Percentiles rank a stretch among this genome's conserved stretches.
These are phyloP conservation scores for Tylopilus plumbeoviolaceoides DNA, from an alignment of 768 basidiomycete genomes.

Conservation along the genomic window DNA sequence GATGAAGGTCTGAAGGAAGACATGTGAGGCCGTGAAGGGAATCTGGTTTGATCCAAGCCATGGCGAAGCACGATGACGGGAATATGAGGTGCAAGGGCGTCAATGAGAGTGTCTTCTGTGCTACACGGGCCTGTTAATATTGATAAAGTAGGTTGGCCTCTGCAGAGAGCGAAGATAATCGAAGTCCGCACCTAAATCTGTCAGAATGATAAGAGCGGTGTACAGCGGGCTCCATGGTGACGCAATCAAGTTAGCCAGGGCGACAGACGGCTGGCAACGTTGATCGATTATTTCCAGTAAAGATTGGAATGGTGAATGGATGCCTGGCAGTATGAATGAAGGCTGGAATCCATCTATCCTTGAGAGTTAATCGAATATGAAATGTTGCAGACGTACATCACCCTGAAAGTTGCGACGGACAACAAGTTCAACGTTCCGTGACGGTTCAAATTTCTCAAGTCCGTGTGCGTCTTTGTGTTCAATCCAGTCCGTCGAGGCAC, in stretches of 20 bases:
- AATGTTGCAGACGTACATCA: constrained; percentile 40
- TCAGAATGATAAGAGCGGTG: constrained; percentile 55
- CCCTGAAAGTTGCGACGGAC: constrained; percentile 41
- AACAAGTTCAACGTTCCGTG: constrained; percentile 60
- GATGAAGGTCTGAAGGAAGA: constrained; percentile 57
- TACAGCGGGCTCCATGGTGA: constrained; percentile 56
- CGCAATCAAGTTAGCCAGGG: constrained; percentile 51
- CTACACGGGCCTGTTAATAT: constrained; percentile 24
- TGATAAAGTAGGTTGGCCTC: constrained; percentile 1
- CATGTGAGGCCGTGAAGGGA: constrained; percentile 34
- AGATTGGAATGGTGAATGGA: constrained; percentile 55
- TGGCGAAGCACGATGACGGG: constrained; percentile 55
- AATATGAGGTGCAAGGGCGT: constrained; percentile 47
- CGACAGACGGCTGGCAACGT: constrained; percentile 45
- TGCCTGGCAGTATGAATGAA: constrained; percentile 36
- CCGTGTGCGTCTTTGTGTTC: constrained; percentile 64
- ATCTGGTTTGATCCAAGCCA: constrained; percentile 30
- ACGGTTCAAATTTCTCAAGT: constrained; percentile 61
- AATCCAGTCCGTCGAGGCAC: constrained; percentile 69
- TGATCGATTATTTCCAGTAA: constrained; percentile 53
- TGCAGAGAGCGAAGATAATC: constrained; percentile 3
- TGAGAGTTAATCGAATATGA: constrained; percentile 3
- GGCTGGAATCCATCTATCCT: constrained; percentile 18
- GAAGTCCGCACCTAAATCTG: constrained; percentile 41
- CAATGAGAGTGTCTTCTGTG: constrained; percentile 45